phyloP scores from a whole-genome alignment of 2,329 filamentous ascomycete genomes.

The Nigrospora oryzae region DNA sequence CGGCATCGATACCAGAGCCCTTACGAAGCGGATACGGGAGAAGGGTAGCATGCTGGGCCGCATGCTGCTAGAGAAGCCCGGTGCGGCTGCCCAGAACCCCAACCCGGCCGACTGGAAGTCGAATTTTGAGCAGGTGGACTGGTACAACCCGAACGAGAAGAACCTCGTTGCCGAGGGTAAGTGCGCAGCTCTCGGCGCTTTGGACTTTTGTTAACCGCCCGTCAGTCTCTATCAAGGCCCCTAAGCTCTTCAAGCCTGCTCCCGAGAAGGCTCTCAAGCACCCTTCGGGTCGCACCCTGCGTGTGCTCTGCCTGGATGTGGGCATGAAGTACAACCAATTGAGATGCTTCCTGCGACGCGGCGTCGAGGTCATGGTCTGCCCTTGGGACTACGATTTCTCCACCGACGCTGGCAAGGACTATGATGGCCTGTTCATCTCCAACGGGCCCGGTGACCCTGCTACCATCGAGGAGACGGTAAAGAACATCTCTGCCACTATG shows the following conservation, averaged over 20 bases:
- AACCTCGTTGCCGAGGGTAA: slow-evolving; percentile 94
- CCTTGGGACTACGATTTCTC: slow-evolving; percentile 95
- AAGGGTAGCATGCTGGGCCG: slow-evolving; percentile 95
- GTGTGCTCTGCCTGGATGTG: slow-evolving; percentile 89
- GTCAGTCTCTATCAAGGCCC: slow-evolving; percentile 78
- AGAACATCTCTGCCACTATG: slow-evolving; percentile 70
- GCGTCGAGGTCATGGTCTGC: slow-evolving; percentile 88
- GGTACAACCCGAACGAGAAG: slow-evolving; percentile 84
- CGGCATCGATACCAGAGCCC: slow-evolving; percentile 83
- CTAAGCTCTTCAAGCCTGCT: slow-evolving; percentile 77
- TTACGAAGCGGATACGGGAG: slow-evolving; percentile 90
- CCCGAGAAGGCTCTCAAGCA: slow-evolving; percentile 67
- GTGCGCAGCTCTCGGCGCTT: slow-evolving; percentile 21
- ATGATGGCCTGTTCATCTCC: slow-evolving; percentile 94
- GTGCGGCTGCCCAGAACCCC: slow-evolving; percentile 31
- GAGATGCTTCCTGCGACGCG: slow-evolving; percentile 81
- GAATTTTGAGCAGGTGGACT: slow-evolving; percentile 74
- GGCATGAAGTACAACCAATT: slow-evolving; percentile 98
- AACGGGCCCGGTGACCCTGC: slow-evolving; percentile 96
- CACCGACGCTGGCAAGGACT: slow-evolving; percentile 66
- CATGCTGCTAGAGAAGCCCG: slow-evolving; percentile 64
- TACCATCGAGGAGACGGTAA: slow-evolving; percentile 69
- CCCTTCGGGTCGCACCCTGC: slow-evolving; percentile 77
- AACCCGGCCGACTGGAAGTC: slow-evolving; percentile 34
- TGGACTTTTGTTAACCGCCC: slow-evolving; percentile 27